phyloP scores from a whole-genome alignment of 2,329 filamentous ascomycete genomes.

The Verticillium alfalfae region DNA sequence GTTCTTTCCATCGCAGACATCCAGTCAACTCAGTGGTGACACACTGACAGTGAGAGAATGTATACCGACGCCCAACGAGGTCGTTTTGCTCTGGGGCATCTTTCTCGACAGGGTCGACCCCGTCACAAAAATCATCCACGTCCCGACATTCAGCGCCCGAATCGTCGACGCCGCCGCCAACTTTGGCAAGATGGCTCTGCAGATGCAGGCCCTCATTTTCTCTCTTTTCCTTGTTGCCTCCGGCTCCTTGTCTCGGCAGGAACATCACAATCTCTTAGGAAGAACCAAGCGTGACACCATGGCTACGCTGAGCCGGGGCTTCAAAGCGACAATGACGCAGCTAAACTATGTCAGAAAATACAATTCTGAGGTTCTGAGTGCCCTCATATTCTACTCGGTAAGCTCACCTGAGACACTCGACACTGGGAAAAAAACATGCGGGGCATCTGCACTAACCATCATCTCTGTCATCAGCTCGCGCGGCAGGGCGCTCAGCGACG shows the following conservation, averaged over 20 bases:
- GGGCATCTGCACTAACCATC: background rate
- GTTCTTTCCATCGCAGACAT: constrained; percentile 29
- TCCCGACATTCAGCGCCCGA: constrained; percentile 60
- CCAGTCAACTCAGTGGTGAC: constrained; percentile 40
- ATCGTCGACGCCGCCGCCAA: constrained; percentile 57
- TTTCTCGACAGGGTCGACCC: constrained; percentile 72
- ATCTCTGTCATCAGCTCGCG: too few relatives aligned
- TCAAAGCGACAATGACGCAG: constrained; percentile 41
- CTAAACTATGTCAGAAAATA: constrained; percentile 52
- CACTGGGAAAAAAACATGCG: too few relatives aligned
- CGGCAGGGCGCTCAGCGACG: background rate
- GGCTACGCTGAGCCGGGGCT: constrained; percentile 42
- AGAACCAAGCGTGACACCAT: constrained; percentile 42
- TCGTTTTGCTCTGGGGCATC: constrained; percentile 58
- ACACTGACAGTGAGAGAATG: constrained; percentile 28
- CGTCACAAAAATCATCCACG: constrained; percentile 64
- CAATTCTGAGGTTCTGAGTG: constrained; percentile 31
- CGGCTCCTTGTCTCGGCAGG: constrained; percentile 26
- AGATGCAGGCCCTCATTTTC: background rate
- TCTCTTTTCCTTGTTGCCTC: background rate
- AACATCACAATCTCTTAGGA: constrained; percentile 46
- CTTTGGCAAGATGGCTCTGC: constrained; percentile 42
- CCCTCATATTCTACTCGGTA: constrained; percentile 1
- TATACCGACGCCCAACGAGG: constrained; percentile 34
- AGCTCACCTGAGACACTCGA: accelerated